Conservation (phyloP, 1,284 basidiomycete species). For the Rhodotorula sp. region DNA sequence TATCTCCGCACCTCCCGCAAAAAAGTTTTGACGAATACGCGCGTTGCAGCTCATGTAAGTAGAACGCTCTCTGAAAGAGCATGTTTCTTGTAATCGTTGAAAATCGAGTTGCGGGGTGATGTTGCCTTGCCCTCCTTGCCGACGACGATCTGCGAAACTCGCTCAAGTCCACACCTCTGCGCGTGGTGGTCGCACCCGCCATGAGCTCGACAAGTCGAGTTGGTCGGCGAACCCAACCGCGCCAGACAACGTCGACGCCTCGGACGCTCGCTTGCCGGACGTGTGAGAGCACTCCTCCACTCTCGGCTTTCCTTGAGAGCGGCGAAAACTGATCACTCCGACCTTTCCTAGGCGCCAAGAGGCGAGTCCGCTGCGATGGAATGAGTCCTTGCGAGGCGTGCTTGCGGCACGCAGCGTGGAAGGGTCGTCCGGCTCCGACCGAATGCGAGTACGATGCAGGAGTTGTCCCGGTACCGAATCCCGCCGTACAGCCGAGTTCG, state of each 20-base stretch:
- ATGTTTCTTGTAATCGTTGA: too few relatives aligned
- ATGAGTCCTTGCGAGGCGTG: slow-evolving; percentile 22
- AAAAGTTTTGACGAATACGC: too few relatives aligned
- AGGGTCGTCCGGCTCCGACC: slow-evolving; percentile 13
- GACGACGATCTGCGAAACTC: too few relatives aligned
- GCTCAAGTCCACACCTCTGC: too few relatives aligned
- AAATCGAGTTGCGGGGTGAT: not conserved
- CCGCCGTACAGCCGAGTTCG: not conserved
- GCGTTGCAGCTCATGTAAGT: too few relatives aligned
- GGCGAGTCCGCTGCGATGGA: slow-evolving; percentile 21
- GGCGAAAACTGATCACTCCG: not conserved
- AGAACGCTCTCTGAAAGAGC: too few relatives aligned
- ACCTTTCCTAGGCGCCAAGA: slow-evolving; percentile 5
- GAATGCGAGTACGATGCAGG: slow-evolving; percentile 20
- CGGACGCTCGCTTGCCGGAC: slow-evolving; percentile 6
- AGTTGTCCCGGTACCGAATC: not conserved
- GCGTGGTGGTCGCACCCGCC: too few relatives aligned
- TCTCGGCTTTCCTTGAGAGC: not conserved
- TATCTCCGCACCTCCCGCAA: too few relatives aligned
- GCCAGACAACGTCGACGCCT: not conserved
- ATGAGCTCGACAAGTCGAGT: not conserved
- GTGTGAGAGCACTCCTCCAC: not conserved
- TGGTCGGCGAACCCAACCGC: not conserved
- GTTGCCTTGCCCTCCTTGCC: too few relatives aligned
- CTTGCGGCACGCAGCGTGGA: slow-evolving; percentile 25